Percentiles rank a stretch among this genome's conserved stretches.
Evolutionary conservation across 352 stramenopile species (phyloP).

Genomic region (Phytophthora sojae): DNA sequence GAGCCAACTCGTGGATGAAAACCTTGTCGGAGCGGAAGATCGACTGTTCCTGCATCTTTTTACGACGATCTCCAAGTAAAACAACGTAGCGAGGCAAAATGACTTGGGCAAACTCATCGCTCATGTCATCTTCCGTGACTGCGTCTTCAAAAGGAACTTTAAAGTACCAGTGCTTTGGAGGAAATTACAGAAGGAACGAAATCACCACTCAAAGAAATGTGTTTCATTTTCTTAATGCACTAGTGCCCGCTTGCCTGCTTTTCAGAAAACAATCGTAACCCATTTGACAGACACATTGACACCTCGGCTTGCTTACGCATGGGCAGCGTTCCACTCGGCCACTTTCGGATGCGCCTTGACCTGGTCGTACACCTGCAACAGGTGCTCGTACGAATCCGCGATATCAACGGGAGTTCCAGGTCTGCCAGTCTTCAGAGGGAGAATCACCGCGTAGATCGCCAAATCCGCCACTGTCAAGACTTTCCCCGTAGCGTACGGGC

Average conservation of each 20-base stretch:
- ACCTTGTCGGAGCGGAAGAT: no score
- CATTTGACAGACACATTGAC: neutral
- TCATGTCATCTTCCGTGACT: no score
- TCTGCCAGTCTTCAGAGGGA: conserved; percentile 32
- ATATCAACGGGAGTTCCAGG: conserved; percentile 34
- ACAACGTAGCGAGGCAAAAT: no score
- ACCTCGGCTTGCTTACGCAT: neutral
- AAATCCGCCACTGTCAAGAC: conserved; percentile 55
- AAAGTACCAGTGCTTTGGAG: neutral
- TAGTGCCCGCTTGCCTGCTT: neutral
- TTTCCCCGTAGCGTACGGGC: conserved; percentile 27
- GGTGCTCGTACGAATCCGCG: conserved; percentile 36
- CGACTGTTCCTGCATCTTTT: no score
- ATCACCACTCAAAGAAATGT: neutral
- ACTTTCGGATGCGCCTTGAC: conserved; percentile 48
- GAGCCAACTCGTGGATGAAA: no score
- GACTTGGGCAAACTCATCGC: no score
- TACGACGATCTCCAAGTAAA: no score
- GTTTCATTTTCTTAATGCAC: neutral
- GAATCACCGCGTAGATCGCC: conserved; percentile 43
- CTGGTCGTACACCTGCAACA: conserved; percentile 36
- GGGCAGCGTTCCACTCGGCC: conserved; percentile 32
- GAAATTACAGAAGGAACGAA: neutral
- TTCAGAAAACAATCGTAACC: neutral
- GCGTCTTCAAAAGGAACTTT: neutral